Conservation (phyloP, 2,329 filamentous ascomycete species). For the Zymoseptoria pseudotritici region DNA sequence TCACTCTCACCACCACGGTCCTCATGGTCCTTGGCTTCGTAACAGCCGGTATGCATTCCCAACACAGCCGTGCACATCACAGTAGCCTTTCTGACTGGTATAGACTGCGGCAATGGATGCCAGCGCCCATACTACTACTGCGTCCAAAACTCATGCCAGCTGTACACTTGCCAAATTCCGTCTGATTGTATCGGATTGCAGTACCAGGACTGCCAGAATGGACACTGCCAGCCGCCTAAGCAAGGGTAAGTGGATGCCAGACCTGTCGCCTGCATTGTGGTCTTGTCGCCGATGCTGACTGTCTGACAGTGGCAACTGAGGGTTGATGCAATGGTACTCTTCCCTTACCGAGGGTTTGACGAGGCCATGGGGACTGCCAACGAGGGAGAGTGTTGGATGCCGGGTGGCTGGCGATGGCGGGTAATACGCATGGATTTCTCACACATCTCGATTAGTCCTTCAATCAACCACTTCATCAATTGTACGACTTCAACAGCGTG, state of each 20-base stretch:
- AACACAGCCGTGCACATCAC: neutral
- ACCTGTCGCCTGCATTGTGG: neutral
- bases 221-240: too few species aligned
- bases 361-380: too few species aligned
- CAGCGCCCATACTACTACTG: neutral
- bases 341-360: too few species aligned
- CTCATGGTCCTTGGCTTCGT: neutral
- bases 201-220: neutral
- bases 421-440: too few species aligned
- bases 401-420: too few species aligned
- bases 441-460: too few species aligned
- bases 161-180: neutral
- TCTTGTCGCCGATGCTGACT: neutral
- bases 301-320: neutral
- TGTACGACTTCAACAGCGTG: neutral
- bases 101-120: too few species aligned
- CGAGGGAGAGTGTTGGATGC: too few species aligned
- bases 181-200: neutral
- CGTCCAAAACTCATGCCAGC: neutral
- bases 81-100: neutral
- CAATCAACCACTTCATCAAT: neutral
- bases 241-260: too few species aligned
- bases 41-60: neutral
- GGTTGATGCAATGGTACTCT: too few species aligned
- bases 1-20: neutral